Percentiles rank a stretch among this genome's conserved stretches.
phyloP scores from a whole-genome alignment of 179 eudicot genomes.

The Corrigiola litoralis region DNA sequence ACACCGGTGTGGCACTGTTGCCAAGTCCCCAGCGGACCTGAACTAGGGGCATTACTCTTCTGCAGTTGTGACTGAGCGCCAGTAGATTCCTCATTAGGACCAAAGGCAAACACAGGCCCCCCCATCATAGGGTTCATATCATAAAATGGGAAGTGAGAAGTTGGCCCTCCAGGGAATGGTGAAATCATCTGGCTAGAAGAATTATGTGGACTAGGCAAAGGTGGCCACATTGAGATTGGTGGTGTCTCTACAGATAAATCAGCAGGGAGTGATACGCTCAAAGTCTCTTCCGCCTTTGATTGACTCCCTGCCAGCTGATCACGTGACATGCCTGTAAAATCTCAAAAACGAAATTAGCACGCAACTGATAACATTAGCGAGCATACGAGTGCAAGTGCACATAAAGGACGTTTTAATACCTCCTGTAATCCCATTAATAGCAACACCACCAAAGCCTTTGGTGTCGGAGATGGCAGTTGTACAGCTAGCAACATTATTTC shows the following conservation, averaged over 20 bases:
- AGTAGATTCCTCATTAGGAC: constrained; percentile 66
- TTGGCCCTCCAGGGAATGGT: constrained; percentile 65
- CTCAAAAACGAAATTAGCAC: constrained; percentile 2
- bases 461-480: constrained; percentile 37
- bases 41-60: constrained; percentile 45
- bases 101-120: constrained; percentile 79
- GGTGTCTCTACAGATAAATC: constrained; percentile 96
- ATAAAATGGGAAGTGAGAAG: constrained; percentile 79
- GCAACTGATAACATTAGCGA: neutral
- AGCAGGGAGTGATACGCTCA: constrained; percentile 85
- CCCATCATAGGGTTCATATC: constrained; percentile 94
- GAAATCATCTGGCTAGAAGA: constrained; percentile 70
- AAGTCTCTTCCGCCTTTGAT: constrained; percentile 64
- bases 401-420: constrained; percentile 14
- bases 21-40: constrained; percentile 78
- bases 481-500: constrained; percentile 34
- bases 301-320: constrained; percentile 48
- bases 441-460: constrained; percentile 41
- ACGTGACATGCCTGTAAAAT: constrained; percentile 43
- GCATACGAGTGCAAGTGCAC: neutral
- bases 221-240: constrained; percentile 87
- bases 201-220: constrained; percentile 83
- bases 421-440: constrained; percentile 30
- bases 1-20: constrained; percentile 75
- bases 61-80: constrained; percentile 63